Conservation (phyloP, 2,329 filamentous ascomycete species). For the Erysiphe pulchra region DNA sequence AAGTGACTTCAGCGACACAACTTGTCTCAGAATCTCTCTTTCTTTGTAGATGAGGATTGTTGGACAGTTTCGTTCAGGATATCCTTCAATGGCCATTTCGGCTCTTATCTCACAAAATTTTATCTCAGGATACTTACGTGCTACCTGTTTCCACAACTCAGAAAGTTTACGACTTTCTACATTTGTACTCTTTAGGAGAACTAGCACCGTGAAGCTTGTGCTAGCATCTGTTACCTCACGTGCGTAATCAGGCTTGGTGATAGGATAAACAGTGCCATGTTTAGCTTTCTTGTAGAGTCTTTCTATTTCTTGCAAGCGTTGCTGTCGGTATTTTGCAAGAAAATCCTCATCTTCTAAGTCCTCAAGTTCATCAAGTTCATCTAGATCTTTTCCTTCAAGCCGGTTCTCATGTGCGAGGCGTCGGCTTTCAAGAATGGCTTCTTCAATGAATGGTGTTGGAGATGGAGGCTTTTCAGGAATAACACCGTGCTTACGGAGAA, state of each 20-base stretch:
- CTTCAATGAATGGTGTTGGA: constrained; percentile 85
- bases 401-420: constrained; percentile 74
- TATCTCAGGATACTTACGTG: constrained; percentile 67
- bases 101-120: constrained; percentile 95
- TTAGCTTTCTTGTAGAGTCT: constrained; percentile 49
- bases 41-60: constrained; percentile 84
- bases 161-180: constrained; percentile 62
- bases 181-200: constrained; percentile 68
- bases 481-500: constrained; percentile 82
- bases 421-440: constrained; percentile 66
- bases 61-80: constrained; percentile 83
- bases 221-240: constrained; percentile 83
- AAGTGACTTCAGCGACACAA: constrained; percentile 68
- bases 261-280: constrained; percentile 74
- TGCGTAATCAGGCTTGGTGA: constrained; percentile 84
- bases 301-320: constrained; percentile 63
- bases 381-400: constrained; percentile 78
- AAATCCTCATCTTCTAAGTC: constrained; percentile 90
- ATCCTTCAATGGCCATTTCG: constrained; percentile 83
- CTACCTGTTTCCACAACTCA: constrained; percentile 67
- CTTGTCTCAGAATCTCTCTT: constrained; percentile 72
- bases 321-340: constrained; percentile 63
- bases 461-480: constrained; percentile 96
- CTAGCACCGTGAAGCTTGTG: constrained; percentile 38
- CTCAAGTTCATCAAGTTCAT: constrained; percentile 80